Evolutionary conservation across 1,284 basidiomycete species (phyloP).

Genomic region (Leucoagaricus sp.): DNA sequence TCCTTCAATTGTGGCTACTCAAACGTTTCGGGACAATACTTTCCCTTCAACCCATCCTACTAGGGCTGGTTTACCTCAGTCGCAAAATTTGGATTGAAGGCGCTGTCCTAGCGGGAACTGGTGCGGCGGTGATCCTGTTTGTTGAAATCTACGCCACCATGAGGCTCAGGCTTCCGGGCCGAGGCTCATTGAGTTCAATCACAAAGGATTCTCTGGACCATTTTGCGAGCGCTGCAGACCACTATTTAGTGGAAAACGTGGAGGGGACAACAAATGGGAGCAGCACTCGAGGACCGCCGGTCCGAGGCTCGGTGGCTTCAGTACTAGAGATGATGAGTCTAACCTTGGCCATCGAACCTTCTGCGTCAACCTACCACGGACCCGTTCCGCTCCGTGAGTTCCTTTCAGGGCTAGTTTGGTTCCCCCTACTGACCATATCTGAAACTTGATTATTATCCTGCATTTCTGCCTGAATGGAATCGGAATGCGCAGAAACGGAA

Average conservation of each 20-base stretch:
- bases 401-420: slow-evolving; percentile 14
- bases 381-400: slow-evolving; percentile 70
- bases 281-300: slow-evolving; percentile 43
- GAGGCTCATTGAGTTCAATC: slow-evolving; percentile 51
- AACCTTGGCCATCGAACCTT: slow-evolving; percentile 71
- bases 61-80: slow-evolving; percentile 72
- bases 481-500: slow-evolving; percentile 57
- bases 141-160: slow-evolving; percentile 57
- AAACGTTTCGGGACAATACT: slow-evolving; percentile 66
- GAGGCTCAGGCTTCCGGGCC: slow-evolving; percentile 51
- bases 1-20: slow-evolving; percentile 73
- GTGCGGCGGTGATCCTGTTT: slow-evolving; percentile 51
- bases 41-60: slow-evolving; percentile 69
- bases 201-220: slow-evolving; percentile 58
- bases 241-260: slow-evolving; percentile 39
- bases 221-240: slow-evolving; percentile 47
- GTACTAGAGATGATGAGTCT: slow-evolving; percentile 81
- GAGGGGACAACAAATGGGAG: slow-evolving; percentile 52
- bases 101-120: slow-evolving; percentile 58
- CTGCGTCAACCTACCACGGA: slow-evolving; percentile 52
- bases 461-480: not conserved
- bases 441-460: slow-evolving; percentile 13
- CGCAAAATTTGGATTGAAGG: slow-evolving; percentile 72
- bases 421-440: not conserved
- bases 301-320: slow-evolving; percentile 70